Conservation (phyloP, 352 stramenopile genomes). For the Phytophthora tubulina region DNA sequence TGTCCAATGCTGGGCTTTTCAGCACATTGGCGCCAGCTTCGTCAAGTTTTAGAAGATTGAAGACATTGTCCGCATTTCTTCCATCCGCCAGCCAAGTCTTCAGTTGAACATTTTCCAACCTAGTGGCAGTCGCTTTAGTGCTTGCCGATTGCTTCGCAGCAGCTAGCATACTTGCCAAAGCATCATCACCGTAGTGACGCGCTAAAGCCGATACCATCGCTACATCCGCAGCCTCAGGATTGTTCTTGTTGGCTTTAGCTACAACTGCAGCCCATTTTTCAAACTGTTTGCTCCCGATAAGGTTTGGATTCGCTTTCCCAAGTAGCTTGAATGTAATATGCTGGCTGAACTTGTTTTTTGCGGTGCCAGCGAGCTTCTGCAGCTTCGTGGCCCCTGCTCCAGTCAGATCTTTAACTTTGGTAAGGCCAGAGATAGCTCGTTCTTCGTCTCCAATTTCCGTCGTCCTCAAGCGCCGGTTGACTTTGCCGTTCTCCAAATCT, state of each 20-base stretch:
- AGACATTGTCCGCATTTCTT: background rate
- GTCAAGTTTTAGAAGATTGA: conserved; percentile 5
- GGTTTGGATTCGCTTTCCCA: background rate
- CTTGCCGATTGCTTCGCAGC: background rate
- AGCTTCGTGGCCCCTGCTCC: conserved; percentile 2
- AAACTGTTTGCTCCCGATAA: conserved; percentile 1
- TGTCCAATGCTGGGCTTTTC: background rate
- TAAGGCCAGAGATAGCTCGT: background rate
- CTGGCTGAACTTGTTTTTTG: background rate
- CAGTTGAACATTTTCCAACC: background rate
- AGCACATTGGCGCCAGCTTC: background rate
- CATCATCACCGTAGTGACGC: conserved; percentile 3
- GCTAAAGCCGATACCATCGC: background rate
- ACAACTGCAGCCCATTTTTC: background rate
- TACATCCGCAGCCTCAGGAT: background rate
- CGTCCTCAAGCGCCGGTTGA: background rate
- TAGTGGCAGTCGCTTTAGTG: background rate
- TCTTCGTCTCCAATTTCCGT: background rate
- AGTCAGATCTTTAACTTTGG: conserved; percentile 3
- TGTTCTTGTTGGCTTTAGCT: conserved; percentile 8
- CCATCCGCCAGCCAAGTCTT: background rate
- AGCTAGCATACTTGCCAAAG: background rate
- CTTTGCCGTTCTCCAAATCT: background rate
- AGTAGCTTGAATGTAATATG: background rate
- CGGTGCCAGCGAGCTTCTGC: background rate